Percentiles rank a stretch among this genome's conserved stretches.
Conservation (phyloP, 805 yeast species). For the Wickerhamiella domercqiae region DNA sequence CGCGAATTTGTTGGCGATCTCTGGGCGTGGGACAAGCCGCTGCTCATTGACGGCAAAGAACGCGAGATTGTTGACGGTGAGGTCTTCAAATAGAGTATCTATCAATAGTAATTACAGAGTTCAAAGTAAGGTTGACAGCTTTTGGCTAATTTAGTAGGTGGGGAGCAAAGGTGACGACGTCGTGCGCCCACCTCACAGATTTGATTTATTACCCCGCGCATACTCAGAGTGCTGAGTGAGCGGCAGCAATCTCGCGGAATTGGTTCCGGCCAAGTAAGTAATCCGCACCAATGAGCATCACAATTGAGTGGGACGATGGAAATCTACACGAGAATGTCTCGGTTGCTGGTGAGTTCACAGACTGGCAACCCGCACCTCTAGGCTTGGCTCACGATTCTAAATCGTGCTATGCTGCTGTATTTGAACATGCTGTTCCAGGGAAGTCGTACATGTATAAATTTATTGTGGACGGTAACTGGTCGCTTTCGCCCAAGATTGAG, state of each 20-base stretch:
- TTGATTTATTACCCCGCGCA: too few species aligned
- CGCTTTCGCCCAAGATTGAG: slow-evolving; percentile 16
- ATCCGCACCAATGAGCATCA: slow-evolving; percentile 7
- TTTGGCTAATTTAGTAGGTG: too few species aligned
- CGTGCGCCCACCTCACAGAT: too few species aligned
- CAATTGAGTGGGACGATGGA: slow-evolving; percentile 17
- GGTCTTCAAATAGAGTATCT: slow-evolving; percentile 68
- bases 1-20: slow-evolving; percentile 70
- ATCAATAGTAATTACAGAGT: not conserved
- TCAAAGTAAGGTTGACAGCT: slow-evolving; percentile 7
- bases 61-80: slow-evolving; percentile 94
- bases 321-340: slow-evolving; percentile 16
- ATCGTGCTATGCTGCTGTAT: slow-evolving; percentile 12
- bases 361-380: slow-evolving; percentile 24
- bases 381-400: slow-evolving; percentile 10
- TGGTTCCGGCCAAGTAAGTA: too few species aligned
- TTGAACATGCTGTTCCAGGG: slow-evolving; percentile 16
- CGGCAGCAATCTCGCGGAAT: too few species aligned
- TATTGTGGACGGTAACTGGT: slow-evolving; percentile 29
- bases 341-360: slow-evolving; percentile 28
- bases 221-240: too few species aligned
- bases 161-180: too few species aligned
- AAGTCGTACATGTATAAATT: slow-evolving; percentile 25
- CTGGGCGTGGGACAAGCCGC: slow-evolving; percentile 98
- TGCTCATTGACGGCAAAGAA: slow-evolving; percentile 51